These are phyloP conservation scores for Kwoniella dejecticola DNA, from an alignment of 768 basidiomycete genomes.

Conservation along the genomic window DNA sequence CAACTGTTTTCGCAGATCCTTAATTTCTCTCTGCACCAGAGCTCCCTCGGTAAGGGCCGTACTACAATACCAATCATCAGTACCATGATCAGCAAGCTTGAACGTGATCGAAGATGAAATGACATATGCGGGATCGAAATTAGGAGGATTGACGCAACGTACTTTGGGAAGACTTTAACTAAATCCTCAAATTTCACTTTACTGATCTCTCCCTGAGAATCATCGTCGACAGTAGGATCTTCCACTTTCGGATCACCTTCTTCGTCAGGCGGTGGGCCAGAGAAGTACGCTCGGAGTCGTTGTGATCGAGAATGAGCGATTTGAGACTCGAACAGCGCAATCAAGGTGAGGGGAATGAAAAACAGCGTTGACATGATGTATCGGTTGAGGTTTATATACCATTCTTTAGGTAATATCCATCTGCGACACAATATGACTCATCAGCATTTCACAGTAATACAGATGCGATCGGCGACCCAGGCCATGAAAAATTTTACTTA, in stretches of 20 bases:
- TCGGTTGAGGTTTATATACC: conserved; percentile 78
- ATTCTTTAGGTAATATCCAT: conserved; percentile 58
- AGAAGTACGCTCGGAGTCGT: conserved; percentile 34
- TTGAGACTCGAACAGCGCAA: conserved; percentile 75
- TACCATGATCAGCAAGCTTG: not conserved
- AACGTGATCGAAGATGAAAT: too few species aligned
- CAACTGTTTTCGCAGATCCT: conserved; percentile 38
- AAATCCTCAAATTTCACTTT: conserved; percentile 40
- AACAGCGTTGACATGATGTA: conserved; percentile 77
- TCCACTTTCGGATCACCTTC: conserved; percentile 59
- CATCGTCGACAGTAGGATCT: conserved; percentile 72
- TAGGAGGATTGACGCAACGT: too few species aligned
- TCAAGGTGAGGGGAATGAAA: conserved; percentile 71
- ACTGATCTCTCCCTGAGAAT: conserved; percentile 71
- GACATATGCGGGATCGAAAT: too few species aligned
- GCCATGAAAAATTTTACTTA: conserved; percentile 57
- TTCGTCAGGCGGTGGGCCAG: conserved; percentile 45
- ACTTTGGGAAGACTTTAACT: conserved; percentile 52
- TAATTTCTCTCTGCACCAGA: conserved; percentile 44
- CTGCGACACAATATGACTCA: conserved; percentile 41
- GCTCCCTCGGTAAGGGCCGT: conserved; percentile 51
- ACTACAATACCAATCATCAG: conserved; percentile 17
- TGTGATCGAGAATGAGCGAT: conserved; percentile 36
- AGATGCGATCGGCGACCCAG: too few species aligned
- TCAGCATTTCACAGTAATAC: not conserved